Evolutionary conservation across 1,139 yeast genomes (phyloP).

Genomic region (Kluyveromyces sp.): DNA sequence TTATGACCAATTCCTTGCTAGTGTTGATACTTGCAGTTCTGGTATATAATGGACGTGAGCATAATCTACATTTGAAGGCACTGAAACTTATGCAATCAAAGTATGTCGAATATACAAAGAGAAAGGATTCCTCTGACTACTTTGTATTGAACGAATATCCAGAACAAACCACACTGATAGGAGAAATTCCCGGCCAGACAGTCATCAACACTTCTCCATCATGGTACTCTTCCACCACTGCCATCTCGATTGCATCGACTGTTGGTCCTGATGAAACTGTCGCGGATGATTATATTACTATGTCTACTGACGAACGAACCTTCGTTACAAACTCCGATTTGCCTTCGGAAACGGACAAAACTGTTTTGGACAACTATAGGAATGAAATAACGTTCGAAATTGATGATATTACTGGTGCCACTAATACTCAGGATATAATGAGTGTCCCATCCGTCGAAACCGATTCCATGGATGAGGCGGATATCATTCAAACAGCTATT

Average conservation of each 20-base stretch:
- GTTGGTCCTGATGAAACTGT: constrained; percentile 1
- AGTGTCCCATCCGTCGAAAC: too few relatives aligned
- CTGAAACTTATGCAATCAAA: constrained; percentile 16
- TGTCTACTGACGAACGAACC: background rate
- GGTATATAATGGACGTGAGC: constrained; percentile 36
- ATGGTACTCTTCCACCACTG: background rate
- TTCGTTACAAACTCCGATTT: background rate
- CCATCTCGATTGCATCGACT: background rate
- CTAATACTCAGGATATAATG: too few relatives aligned
- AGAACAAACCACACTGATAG: constrained; percentile 18
- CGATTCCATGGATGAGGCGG: too few relatives aligned
- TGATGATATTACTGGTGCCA: background rate
- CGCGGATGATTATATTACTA: background rate
- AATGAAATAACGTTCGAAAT: background rate
- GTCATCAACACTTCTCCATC: background rate
- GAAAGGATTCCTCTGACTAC: constrained; percentile 31
- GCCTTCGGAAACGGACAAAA: too few relatives aligned
- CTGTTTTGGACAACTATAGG: background rate
- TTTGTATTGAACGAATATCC: constrained; percentile 30
- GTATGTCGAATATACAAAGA: constrained; percentile 26
- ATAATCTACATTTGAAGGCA: constrained; percentile 35
- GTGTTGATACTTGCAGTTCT: constrained; percentile 36
- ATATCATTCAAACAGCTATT: too few relatives aligned
- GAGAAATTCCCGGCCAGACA: constrained; percentile 15
- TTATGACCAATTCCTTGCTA: constrained; percentile 42